Percentiles rank a stretch among this genome's conserved stretches.
Conservation (phyloP, 495 filamentous ascomycete species). For the Diplogelasinospora grovesii region DNA sequence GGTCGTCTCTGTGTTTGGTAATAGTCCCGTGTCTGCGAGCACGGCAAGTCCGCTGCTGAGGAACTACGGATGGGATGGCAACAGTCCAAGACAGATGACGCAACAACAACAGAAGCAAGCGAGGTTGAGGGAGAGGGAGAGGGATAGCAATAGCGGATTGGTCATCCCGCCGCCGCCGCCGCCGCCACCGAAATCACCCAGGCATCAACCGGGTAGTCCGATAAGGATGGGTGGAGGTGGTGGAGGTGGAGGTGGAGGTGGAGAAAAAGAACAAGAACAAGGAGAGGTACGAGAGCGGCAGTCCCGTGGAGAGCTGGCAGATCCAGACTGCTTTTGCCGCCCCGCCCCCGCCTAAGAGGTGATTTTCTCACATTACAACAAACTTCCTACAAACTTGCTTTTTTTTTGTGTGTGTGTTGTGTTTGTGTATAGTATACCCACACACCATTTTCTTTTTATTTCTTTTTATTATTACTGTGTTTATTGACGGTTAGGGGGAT, state of each 20-base stretch:
- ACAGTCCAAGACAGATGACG: constrained; percentile 9
- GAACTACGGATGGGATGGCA: constrained; percentile 16
- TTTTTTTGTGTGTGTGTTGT: too few species aligned
- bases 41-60: constrained; percentile 29
- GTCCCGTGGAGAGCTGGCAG: constrained; percentile 21
- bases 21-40: constrained; percentile 27
- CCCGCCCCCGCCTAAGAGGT: constrained; percentile 18
- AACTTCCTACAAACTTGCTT: too few species aligned
- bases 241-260: constrained; percentile 15
- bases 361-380: constrained; percentile 3
- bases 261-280: constrained; percentile 10
- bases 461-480: too few species aligned
- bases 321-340: constrained; percentile 22
- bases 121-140: constrained; percentile 5
- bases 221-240: constrained; percentile 7
- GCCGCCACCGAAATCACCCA: constrained; percentile 9
- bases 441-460: too few species aligned
- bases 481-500: too few species aligned
- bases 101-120: constrained; percentile 8
- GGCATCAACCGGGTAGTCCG: too few species aligned
- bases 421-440: too few species aligned
- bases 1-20: constrained; percentile 13
- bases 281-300: constrained; percentile 8
- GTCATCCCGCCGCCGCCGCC: constrained; percentile 8
- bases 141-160: not conserved